These are phyloP conservation scores for Microbotryum lychnidis-dioicae DNA, from an alignment of 1,284 basidiomycete species.

Conservation along the genomic window DNA sequence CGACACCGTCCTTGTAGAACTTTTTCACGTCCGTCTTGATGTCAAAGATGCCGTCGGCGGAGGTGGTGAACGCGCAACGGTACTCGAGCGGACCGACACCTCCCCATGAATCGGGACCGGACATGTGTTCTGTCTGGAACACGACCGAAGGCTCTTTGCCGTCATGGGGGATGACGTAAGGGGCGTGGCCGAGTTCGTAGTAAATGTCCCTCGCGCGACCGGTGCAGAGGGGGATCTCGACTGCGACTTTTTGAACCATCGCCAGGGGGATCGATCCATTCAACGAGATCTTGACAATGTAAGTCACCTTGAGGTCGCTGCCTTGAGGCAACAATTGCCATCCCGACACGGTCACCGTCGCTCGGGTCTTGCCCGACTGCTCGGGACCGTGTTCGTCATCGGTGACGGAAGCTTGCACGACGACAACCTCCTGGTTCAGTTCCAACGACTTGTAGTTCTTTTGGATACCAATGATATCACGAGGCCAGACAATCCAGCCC, in stretches of 20 bases:
- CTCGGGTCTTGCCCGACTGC: conserved; percentile 23
- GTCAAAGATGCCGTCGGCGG: conserved; percentile 11
- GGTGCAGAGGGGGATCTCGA: conserved; percentile 21
- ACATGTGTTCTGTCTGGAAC: conserved; percentile 23
- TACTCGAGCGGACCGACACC: conserved; percentile 13
- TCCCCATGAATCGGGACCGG: background rate
- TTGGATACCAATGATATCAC: conserved; percentile 24
- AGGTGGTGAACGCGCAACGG: conserved; percentile 15
- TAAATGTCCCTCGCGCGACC: conserved; percentile 10
- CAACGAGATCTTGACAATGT: conserved; percentile 24
- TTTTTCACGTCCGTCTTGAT: conserved; percentile 13
- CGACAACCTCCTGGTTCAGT: conserved; percentile 3
- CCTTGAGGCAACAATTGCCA: conserved; percentile 18
- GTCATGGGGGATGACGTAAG: conserved; percentile 10
- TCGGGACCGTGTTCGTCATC: conserved; percentile 13
- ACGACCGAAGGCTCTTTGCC: conserved; percentile 6
- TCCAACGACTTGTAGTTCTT: conserved; percentile 11
- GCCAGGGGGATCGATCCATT: conserved; percentile 20
- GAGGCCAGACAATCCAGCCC: conserved; percentile 19
- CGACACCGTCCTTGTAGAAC: conserved; percentile 17
- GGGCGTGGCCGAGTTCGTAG: conserved; percentile 24
- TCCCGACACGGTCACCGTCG: conserved; percentile 18
- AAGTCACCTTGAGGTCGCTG: conserved; percentile 15
- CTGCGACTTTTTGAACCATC: conserved; percentile 18
- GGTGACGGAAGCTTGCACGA: conserved; percentile 22